Evolutionary conservation across 2,329 filamentous ascomycete species (phyloP), one percentile per base, ranked within the genome.

Genomic region (Venturia asperata): DNA sequence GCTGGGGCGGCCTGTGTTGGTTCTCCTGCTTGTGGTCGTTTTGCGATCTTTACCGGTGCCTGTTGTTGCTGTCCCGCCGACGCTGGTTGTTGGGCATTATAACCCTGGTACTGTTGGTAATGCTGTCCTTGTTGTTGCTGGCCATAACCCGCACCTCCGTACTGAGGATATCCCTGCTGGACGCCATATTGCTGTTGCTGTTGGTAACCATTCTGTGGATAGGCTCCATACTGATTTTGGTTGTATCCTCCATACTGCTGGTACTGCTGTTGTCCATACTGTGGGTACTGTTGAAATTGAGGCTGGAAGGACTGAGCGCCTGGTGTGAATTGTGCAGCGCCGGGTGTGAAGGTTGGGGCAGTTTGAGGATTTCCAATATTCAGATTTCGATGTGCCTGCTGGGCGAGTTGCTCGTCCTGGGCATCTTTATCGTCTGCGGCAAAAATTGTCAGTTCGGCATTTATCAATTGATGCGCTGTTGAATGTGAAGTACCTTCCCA

Each of bases 1-100:
- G 76, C 69, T 2, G 52, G 52, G 82, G 81, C 64, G 78, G 77
- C 61, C 79, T 80, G 71, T 81, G 82, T 68, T 79, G 77, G 21
- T 4, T 30, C 27, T 27, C 61, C 65, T 34, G 30, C 52, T 17
- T 56, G 34, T 34, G 65, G 65, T 21, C 66, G 60, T 45, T 67
- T 67, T 34, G 66, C 66, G 21, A 67, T 67, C 19, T 42, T 37
- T 17, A 67, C 61, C n/a, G 66, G 66, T 49, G 41, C 52, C 70
- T 81, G 82, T 67, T 84, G 82, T 70, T 79, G 76, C 71, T 77
- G 77, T 62, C 77, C 75, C 43, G 71, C 72, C 67, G 15, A 66
- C 65, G 61, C 62, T 61, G 71, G 69, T 39, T 71, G 68, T 45
- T 70, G 68, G n/a, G 67, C 65, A 37, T 66, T 63, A 37, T 72